Conservation (phyloP, 2,329 filamentous ascomycete species). For the Colletotrichum camelliae region DNA sequence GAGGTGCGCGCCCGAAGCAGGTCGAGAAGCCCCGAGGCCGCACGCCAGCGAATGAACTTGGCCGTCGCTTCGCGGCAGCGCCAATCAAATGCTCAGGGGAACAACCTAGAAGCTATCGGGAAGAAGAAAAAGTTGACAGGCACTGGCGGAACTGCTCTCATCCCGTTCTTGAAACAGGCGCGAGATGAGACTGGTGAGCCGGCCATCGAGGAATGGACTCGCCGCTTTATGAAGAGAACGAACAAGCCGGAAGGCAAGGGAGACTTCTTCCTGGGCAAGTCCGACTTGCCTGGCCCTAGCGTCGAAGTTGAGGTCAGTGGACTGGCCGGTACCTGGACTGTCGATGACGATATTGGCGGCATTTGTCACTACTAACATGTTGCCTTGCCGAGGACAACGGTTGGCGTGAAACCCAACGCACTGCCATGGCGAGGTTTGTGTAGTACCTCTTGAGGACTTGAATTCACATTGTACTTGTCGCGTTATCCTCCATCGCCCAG, state of each 20-base stretch:
- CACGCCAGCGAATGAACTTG: constrained; percentile 62
- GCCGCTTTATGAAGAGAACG: constrained; percentile 60
- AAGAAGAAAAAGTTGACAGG: constrained; percentile 73
- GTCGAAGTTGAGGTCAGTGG: constrained; percentile 62
- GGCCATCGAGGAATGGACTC: constrained; percentile 73
- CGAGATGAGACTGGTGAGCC: constrained; percentile 95
- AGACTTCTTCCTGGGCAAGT: constrained; percentile 64
- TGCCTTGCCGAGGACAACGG: neutral
- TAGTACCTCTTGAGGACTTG: neutral
- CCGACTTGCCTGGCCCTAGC: constrained; percentile 41
- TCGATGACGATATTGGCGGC: constrained; percentile 78
- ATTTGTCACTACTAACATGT: constrained; percentile 57
- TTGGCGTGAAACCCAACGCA: constrained; percentile 3
- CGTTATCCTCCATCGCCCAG: neutral
- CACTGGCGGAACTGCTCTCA: constrained; percentile 91
- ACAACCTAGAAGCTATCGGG: constrained; percentile 26
- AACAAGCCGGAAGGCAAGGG: constrained; percentile 53
- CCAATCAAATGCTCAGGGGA: constrained; percentile 22
- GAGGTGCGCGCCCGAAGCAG: constrained; percentile 71
- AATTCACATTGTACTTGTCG: neutral
- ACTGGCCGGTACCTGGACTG: constrained; percentile 85
- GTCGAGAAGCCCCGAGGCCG: constrained; percentile 61
- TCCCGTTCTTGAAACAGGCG: constrained; percentile 96
- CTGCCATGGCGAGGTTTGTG: neutral
- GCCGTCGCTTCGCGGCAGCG: constrained; percentile 60